phyloP scores from a whole-genome alignment of 495 filamentous ascomycete species.

The Cercophora newfieldiana region DNA sequence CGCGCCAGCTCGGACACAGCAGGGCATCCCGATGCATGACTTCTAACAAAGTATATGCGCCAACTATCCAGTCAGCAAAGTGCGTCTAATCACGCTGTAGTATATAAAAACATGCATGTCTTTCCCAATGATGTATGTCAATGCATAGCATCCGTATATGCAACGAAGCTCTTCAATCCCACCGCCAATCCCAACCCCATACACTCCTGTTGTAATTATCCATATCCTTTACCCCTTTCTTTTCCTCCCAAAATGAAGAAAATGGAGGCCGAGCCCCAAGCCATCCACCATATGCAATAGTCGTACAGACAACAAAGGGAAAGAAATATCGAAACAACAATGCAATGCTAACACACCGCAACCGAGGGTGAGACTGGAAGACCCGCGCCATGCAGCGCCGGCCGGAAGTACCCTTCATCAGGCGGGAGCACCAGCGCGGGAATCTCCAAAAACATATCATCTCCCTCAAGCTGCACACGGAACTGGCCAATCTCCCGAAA shows the following conservation, averaged over 20 bases:
- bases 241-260: background rate
- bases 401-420: slow-evolving; percentile 2
- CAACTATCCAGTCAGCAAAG: background rate
- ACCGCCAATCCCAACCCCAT: background rate
- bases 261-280: background rate
- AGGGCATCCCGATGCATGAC: background rate
- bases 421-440: slow-evolving; percentile 23
- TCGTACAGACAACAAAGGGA: background rate
- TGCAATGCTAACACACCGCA: background rate
- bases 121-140: background rate
- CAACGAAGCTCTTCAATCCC: background rate
- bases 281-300: background rate
- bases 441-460: slow-evolving; percentile 30
- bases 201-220: no score
- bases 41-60: background rate
- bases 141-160: background rate
- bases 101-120: background rate
- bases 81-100: background rate
- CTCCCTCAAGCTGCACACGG: slow-evolving; percentile 29
- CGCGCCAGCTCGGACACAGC: background rate
- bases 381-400: background rate
- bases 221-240: background rate
- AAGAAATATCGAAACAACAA: background rate
- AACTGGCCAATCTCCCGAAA: slow-evolving; percentile 32
- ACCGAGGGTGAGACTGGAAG: background rate